Percentiles rank a stretch among this genome's conserved stretches.
Conservation (phyloP, 768 basidiomycete species). For the Kwoniella newhampshirensis region DNA sequence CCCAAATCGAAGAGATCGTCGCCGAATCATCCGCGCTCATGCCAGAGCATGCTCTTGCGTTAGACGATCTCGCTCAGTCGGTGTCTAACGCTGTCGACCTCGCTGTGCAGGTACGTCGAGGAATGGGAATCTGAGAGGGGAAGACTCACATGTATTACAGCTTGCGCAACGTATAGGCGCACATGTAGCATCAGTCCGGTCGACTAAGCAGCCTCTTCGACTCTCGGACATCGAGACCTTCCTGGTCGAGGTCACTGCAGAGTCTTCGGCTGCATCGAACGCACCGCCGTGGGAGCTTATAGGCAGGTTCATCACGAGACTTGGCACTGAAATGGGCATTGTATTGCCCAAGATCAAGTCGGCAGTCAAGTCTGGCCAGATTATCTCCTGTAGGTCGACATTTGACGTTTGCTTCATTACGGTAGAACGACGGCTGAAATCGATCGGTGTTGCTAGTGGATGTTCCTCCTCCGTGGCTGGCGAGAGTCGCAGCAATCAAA, state of each 20-base stretch:
- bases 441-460: conserved; percentile 31
- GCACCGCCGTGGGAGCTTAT: conserved; percentile 76
- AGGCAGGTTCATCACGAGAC: conserved; percentile 64
- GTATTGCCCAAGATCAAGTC: conserved; percentile 62
- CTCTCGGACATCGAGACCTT: conserved; percentile 68
- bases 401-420: not conserved
- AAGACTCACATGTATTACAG: conserved; percentile 55
- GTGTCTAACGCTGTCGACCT: conserved; percentile 84
- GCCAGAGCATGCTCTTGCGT: conserved; percentile 32
- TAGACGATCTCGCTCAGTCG: conserved; percentile 40
- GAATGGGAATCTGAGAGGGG: no score
- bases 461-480: conserved; percentile 79
- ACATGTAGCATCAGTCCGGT: conserved; percentile 76
- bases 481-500: conserved; percentile 78
- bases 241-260: conserved; percentile 68
- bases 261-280: conserved; percentile 66
- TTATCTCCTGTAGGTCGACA: conserved; percentile 67
- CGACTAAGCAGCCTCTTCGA: conserved; percentile 74
- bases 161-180: conserved; percentile 86
- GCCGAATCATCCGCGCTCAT: conserved; percentile 71
- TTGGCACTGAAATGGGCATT: conserved; percentile 69
- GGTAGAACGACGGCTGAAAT: not conserved
- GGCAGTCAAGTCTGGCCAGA: conserved; percentile 72
- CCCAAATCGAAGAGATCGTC: conserved; percentile 76
- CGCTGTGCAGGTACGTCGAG: conserved; percentile 72